These are phyloP conservation scores for Porcisia deanei DNA, from an alignment of 208 protist species.

Conservation along the genomic window DNA sequence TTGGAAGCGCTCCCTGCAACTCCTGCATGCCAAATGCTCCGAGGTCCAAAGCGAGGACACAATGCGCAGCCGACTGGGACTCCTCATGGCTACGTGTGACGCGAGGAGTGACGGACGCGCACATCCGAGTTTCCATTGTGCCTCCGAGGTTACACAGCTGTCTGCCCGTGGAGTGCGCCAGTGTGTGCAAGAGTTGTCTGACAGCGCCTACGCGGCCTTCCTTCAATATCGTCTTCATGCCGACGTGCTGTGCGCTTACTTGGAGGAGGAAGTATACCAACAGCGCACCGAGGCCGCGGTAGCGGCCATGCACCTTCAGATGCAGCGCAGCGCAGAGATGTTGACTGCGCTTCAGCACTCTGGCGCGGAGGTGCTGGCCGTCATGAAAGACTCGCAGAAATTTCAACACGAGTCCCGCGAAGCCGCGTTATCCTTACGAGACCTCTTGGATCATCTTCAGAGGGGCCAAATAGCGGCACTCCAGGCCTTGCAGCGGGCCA, in stretches of 20 bases:
- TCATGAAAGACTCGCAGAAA: conserved; percentile 23
- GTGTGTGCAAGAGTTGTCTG: conserved; percentile 62
- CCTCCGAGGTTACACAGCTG: background rate
- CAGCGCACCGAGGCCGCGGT: conserved; percentile 81
- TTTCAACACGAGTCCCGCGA: conserved; percentile 41
- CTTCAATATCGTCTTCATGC: conserved; percentile 88
- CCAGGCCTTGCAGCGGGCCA: conserved; percentile 23
- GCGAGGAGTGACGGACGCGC: conserved; percentile 59
- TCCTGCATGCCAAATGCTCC: conserved; percentile 47
- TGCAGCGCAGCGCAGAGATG: conserved; percentile 34
- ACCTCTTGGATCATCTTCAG: conserved; percentile 38
- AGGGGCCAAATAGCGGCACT: conserved; percentile 43
- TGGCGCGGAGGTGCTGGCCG: conserved; percentile 29
- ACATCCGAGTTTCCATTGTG: conserved; percentile 38
- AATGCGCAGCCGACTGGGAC: conserved; percentile 65
- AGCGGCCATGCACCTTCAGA: conserved; percentile 45
- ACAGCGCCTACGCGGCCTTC: conserved; percentile 71
- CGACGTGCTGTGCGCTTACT: conserved; percentile 78
- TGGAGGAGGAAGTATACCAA: conserved; percentile 87
- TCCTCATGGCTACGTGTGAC: conserved; percentile 82
- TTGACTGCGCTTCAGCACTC: conserved; percentile 40
- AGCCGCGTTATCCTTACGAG: conserved; percentile 33
- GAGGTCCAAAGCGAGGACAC: conserved; percentile 49
- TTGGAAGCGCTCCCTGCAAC: conserved; percentile 67
- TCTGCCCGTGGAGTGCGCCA: conserved; percentile 11